These are phyloP conservation scores for Kluyveromyces sp. DNA, from an alignment of 1,139 yeast species.

Conservation along the genomic window DNA sequence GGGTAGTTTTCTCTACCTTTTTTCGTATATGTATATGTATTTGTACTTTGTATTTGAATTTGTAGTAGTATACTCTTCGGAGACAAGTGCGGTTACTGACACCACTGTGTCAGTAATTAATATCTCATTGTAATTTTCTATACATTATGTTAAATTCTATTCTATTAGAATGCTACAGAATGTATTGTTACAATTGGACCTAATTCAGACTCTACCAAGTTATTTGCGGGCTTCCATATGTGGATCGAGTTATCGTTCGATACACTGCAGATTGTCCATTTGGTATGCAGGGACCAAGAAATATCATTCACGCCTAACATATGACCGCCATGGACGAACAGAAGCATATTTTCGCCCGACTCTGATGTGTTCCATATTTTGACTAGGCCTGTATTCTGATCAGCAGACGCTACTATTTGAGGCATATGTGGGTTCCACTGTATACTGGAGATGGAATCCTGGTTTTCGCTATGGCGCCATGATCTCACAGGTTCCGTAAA, in stretches of 20 bases:
- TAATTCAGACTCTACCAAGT: constrained; percentile 13
- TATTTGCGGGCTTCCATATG: constrained; percentile 61
- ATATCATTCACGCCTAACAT: constrained; percentile 80
- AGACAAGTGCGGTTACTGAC: too few relatives aligned
- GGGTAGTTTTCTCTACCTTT: too few relatives aligned
- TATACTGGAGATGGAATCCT: constrained; percentile 50
- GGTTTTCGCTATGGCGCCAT: constrained; percentile 38
- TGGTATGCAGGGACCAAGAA: constrained; percentile 76
- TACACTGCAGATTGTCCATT: constrained; percentile 75
- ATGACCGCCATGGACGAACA: constrained; percentile 86
- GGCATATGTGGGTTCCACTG: constrained; percentile 70
- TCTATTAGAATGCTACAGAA: too few relatives aligned
- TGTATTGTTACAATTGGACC: background rate
- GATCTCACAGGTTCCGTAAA: constrained; percentile 29
- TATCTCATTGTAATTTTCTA: too few relatives aligned
- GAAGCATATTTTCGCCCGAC: constrained; percentile 33
- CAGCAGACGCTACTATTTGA: constrained; percentile 61
- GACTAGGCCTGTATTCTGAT: constrained; percentile 59
- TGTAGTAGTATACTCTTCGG: too few relatives aligned
- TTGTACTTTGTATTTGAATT: too few relatives aligned
- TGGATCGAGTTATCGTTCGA: constrained; percentile 87
- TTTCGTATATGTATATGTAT: too few relatives aligned
- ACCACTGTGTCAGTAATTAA: too few relatives aligned
- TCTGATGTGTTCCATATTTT: constrained; percentile 58
- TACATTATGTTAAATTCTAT: too few relatives aligned